A percentile compares a stretch with the other conserved stretches of the same genome.
Evolutionary conservation across 163 green algal genomes (phyloP).

Genomic region (Scenedesmus sp.): DNA sequence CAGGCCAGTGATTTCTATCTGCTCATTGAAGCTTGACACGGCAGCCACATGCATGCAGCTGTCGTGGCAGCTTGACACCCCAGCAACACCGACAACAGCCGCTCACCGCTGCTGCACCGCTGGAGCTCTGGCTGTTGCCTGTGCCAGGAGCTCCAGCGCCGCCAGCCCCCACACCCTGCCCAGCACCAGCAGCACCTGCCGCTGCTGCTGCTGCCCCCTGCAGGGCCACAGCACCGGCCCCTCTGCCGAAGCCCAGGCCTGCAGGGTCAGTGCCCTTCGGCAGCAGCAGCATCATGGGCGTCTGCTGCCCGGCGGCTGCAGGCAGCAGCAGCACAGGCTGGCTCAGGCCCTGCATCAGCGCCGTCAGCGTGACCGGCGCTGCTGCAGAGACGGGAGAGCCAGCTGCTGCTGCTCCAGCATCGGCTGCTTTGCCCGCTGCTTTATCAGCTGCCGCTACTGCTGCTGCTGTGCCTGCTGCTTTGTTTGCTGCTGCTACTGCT

Average conservation of each 20-base stretch:
- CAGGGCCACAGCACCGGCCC: neutral
- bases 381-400: neutral
- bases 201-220: neutral
- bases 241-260: neutral
- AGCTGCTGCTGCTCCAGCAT: neutral
- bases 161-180: neutral
- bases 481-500: neutral
- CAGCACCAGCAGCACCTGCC: constrained; percentile 4
- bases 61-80: neutral
- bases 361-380: neutral
- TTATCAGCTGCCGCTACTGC: neutral
- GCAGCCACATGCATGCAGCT: neutral
- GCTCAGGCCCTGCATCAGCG: neutral
- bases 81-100: neutral
- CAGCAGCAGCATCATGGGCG: constrained; percentile 20
- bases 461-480: constrained; percentile 1
- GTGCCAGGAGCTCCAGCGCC: neutral
- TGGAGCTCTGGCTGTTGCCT: constrained; percentile 5
- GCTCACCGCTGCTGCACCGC: neutral
- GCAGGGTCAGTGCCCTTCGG: neutral
- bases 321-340: neutral
- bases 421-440: neutral
- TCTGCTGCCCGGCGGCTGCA: constrained; percentile 4
- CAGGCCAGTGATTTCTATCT: no score
- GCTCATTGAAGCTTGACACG: neutral